Percentiles rank a stretch among this genome's conserved stretches.
Conservation (phyloP, 202 grass and related monocot genomes). For the Saccharum hybrid region DNA sequence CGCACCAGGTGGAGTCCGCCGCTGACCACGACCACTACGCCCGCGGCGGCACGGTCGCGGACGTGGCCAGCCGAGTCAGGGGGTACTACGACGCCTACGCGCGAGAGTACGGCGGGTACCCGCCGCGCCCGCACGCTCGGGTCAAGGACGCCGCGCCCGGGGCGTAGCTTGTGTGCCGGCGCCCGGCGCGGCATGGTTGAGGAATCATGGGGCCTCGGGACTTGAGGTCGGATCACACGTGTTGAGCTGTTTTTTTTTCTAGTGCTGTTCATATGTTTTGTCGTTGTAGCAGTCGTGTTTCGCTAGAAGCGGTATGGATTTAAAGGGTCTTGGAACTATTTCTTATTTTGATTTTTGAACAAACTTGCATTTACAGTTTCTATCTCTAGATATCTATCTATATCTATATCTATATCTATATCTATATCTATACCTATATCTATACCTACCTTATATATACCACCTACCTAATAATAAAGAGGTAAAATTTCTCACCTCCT, state of each 20-base stretch:
- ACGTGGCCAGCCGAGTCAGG: slow-evolving; percentile 47
- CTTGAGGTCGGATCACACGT: neutral
- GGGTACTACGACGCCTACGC: slow-evolving; percentile 56
- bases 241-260: neutral
- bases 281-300: neutral
- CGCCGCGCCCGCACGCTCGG: slow-evolving; percentile 43
- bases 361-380: too few species aligned
- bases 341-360: too few species aligned
- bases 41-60: slow-evolving; percentile 39
- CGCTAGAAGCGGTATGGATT: neutral
- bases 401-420: too few species aligned
- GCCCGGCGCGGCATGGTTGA: too few species aligned
- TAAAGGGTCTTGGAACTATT: neutral
- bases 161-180: slow-evolving; percentile 42
- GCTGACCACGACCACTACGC: slow-evolving; percentile 25
- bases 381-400: too few species aligned
- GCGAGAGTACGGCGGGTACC: slow-evolving; percentile 46
- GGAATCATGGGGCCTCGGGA: neutral
- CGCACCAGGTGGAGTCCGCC: slow-evolving; percentile 31
- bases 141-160: slow-evolving; percentile 72
- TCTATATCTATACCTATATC: too few species aligned
- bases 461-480: too few species aligned
- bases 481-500: too few species aligned
- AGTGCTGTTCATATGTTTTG: neutral
- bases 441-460: too few species aligned